A percentile compares a stretch with the other conserved stretches of the same genome.
These are phyloP conservation scores for Rosa multiflora DNA, from an alignment of 306 rosid species.

Conservation along the genomic window DNA sequence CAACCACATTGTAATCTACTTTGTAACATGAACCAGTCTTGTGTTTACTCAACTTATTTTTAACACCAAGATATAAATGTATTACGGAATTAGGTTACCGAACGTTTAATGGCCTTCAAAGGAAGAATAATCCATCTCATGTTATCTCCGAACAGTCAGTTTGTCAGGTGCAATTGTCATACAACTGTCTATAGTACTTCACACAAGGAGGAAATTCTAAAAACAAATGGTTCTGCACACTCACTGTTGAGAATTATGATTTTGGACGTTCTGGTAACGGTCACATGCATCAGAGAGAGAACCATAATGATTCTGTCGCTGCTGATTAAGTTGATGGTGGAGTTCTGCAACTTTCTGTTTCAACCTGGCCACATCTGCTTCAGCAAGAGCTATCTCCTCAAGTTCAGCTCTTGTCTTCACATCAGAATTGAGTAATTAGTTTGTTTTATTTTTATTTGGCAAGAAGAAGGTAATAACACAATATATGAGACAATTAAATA, in stretches of 20 bases:
- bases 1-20: neutral
- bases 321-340: constrained; percentile 96
- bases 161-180: neutral
- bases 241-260: constrained; percentile 81
- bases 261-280: constrained; percentile 76
- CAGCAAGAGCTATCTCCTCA: constrained; percentile 99
- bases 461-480: neutral
- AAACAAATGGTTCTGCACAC: constrained; percentile 37
- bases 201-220: constrained; percentile 14
- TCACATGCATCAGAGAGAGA: constrained; percentile 87
- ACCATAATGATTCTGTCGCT: constrained; percentile 88
- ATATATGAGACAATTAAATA: constrained; percentile 12
- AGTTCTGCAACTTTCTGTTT: constrained; percentile 99
- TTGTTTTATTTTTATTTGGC: neutral
- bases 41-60: neutral
- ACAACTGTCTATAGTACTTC: neutral
- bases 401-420: constrained; percentile 94
- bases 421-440: constrained; percentile 30
- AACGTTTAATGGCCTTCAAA: neutral
- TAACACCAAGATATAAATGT: neutral
- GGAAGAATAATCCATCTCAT: neutral
- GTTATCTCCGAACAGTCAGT: neutral
- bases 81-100: neutral
- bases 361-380: constrained; percentile 97
- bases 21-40: neutral